Conservation (phyloP, 2,329 filamentous ascomycete species). For the Clathrospora elynae region DNA sequence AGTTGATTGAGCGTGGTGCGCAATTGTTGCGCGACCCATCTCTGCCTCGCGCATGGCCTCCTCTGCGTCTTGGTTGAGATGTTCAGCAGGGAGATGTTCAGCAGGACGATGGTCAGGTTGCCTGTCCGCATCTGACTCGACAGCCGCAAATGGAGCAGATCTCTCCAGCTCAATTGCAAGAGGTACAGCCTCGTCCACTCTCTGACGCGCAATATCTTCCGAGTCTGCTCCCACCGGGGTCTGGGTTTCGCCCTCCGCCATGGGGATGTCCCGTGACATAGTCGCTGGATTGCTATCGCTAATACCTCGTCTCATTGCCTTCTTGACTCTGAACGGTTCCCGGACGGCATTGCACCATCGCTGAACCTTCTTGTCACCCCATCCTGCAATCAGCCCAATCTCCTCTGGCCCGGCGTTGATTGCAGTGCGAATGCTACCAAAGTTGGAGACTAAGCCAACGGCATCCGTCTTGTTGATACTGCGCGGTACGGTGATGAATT, state of each 20-base stretch:
- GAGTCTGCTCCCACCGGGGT: slow-evolving; percentile 18
- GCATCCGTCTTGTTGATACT: slow-evolving; percentile 95
- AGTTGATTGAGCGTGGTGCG: slow-evolving; percentile 26
- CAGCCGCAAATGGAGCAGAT: slow-evolving; percentile 23
- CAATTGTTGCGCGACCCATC: slow-evolving; percentile 14
- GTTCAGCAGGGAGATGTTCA: slow-evolving; percentile 31
- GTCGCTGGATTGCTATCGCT: slow-evolving; percentile 36
- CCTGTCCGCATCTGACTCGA: slow-evolving; percentile 44
- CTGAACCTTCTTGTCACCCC: slow-evolving; percentile 94
- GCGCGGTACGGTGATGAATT: slow-evolving; percentile 88
- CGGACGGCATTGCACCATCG: slow-evolving; percentile 81
- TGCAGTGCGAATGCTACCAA: slow-evolving; percentile 84
- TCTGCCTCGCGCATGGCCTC: slow-evolving; percentile 51
- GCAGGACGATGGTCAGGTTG: slow-evolving; percentile 44
- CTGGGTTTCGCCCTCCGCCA: slow-evolving; percentile 30
- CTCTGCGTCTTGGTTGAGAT: slow-evolving; percentile 52
- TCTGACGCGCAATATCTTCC: slow-evolving; percentile 32
- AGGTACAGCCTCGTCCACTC: slow-evolving; percentile 40
- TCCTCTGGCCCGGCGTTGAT: slow-evolving; percentile 88
- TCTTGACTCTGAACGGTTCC: slow-evolving; percentile 80
- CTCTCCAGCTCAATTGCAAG: slow-evolving; percentile 31
- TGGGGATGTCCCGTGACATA: slow-evolving; percentile 34
- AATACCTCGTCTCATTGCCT: slow-evolving; percentile 64
- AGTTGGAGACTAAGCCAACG: slow-evolving; percentile 85
- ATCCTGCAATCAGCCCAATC: slow-evolving; percentile 81